These are phyloP conservation scores for Blastobotrys arbuscula DNA, from an alignment of 1,139 yeast species.

Conservation along the genomic window DNA sequence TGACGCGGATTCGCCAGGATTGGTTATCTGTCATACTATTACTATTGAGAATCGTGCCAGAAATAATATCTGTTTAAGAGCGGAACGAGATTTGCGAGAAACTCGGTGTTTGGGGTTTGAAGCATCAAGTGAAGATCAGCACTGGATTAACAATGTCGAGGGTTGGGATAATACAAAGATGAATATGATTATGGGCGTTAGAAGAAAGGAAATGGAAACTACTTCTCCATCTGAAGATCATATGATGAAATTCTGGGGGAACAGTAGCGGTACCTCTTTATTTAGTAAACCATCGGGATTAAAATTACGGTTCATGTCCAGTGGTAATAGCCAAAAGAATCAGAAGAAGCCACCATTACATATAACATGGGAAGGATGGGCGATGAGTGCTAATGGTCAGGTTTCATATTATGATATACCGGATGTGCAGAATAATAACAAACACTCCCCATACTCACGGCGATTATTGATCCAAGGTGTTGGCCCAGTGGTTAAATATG, in stretches of 20 bases:
- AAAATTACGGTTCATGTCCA: neutral
- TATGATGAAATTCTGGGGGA: neutral
- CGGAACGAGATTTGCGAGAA: conserved; percentile 88
- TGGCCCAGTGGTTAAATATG: conserved; percentile 59
- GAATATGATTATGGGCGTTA: conserved; percentile 71
- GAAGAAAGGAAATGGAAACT: conserved; percentile 21
- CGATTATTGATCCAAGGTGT: conserved; percentile 43
- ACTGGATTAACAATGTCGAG: conserved; percentile 60
- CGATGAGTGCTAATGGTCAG: conserved; percentile 60
- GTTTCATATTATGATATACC: conserved; percentile 60
- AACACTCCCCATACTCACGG: conserved; percentile 15
- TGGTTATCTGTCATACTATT: conserved; percentile 67
- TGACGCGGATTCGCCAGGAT: conserved; percentile 47
- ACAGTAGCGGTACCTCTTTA: neutral
- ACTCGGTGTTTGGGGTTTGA: conserved; percentile 83
- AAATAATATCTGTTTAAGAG: conserved; percentile 75
- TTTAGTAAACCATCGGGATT: neutral
- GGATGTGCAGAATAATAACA: conserved; percentile 9
- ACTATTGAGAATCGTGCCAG: conserved; percentile 70
- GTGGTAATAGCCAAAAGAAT: conserved; percentile 13
- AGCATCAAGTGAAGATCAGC: conserved; percentile 63
- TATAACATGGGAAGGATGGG: conserved; percentile 72
- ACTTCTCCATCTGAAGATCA: neutral
- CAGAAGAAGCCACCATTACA: conserved; percentile 25
- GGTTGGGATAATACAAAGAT: conserved; percentile 77